Percentiles rank a stretch among this genome's conserved stretches.
Evolutionary conservation across 2,329 filamentous ascomycete genomes (phyloP).

Genomic region (Aspergillus pseudoviridinutans): DNA sequence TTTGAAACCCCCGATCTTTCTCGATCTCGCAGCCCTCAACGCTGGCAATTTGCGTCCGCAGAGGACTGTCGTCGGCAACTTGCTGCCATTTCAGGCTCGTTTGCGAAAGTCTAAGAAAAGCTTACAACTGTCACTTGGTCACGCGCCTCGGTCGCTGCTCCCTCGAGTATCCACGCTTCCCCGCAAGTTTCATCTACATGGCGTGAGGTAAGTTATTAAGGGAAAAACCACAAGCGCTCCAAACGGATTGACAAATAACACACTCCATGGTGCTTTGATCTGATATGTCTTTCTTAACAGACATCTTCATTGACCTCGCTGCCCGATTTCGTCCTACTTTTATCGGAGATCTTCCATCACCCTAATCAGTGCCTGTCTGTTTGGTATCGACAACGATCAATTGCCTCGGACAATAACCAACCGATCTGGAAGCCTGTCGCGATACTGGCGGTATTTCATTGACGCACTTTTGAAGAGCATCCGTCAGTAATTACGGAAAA

Average conservation of each 20-base stretch:
- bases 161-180: slow-evolving; percentile 14
- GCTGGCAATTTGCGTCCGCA: slow-evolving; percentile 10
- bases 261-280: not conserved
- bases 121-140: slow-evolving; percentile 3
- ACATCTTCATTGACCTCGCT: not conserved
- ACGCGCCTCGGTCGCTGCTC: slow-evolving; percentile 11
- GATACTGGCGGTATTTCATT: too few relatives aligned
- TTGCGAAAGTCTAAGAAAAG: slow-evolving; percentile 1
- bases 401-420: not conserved
- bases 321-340: not conserved
- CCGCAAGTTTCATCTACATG: slow-evolving; percentile 23
- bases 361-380: not conserved
- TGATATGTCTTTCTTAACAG: not conserved
- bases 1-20: slow-evolving; percentile 23
- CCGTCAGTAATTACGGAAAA: slow-evolving; percentile 7
- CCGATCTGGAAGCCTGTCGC: not conserved
- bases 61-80: not conserved
- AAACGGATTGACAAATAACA: slow-evolving; percentile 13
- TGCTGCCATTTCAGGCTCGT: not conserved
- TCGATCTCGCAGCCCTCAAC: slow-evolving; percentile 14
- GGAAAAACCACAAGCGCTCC: slow-evolving; percentile 11
- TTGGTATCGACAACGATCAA: not conserved
- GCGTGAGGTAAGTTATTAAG: slow-evolving; percentile 21
- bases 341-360: not conserved
- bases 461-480: not conserved